phyloP scores from a whole-genome alignment of 345 rosid species.

The Dipteronia sinensis region DNA sequence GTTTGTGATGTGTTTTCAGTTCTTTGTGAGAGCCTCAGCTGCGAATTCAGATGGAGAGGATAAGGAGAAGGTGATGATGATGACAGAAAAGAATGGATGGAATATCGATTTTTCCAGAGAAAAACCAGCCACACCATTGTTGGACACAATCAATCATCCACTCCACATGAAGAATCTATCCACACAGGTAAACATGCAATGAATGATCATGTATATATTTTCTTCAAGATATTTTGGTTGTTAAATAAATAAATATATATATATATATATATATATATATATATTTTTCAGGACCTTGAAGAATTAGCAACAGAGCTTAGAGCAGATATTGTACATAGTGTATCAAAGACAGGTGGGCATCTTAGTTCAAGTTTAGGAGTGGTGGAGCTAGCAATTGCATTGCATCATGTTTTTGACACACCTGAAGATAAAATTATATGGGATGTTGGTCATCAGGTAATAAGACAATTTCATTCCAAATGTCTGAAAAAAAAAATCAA shows the following conservation, averaged over 20 bases:
- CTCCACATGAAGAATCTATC: slow-evolving; percentile 74
- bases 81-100: slow-evolving; percentile 45
- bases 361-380: slow-evolving; percentile 71
- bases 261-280: background rate
- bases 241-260: background rate
- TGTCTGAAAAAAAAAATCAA: background rate
- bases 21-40: slow-evolving; percentile 39
- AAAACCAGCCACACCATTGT: slow-evolving; percentile 68
- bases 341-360: slow-evolving; percentile 68
- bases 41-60: slow-evolving; percentile 40
- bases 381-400: slow-evolving; percentile 60
- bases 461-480: slow-evolving; percentile 11
- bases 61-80: slow-evolving; percentile 25
- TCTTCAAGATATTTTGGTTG: background rate
- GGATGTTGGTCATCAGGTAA: slow-evolving; percentile 90
- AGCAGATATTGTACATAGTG: slow-evolving; percentile 56
- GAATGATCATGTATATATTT: background rate
- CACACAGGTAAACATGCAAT: slow-evolving; percentile 36
- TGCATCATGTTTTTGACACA: slow-evolving; percentile 63
- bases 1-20: slow-evolving; percentile 36
- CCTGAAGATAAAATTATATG: slow-evolving; percentile 76
- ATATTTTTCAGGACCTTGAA: slow-evolving; percentile 55
- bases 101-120: slow-evolving; percentile 46
- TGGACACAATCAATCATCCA: slow-evolving; percentile 74
- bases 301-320: slow-evolving; percentile 66